Evolutionary conservation across 2,329 filamentous ascomycete species (phyloP).

Genomic region (Aspergillus alliaceus): DNA sequence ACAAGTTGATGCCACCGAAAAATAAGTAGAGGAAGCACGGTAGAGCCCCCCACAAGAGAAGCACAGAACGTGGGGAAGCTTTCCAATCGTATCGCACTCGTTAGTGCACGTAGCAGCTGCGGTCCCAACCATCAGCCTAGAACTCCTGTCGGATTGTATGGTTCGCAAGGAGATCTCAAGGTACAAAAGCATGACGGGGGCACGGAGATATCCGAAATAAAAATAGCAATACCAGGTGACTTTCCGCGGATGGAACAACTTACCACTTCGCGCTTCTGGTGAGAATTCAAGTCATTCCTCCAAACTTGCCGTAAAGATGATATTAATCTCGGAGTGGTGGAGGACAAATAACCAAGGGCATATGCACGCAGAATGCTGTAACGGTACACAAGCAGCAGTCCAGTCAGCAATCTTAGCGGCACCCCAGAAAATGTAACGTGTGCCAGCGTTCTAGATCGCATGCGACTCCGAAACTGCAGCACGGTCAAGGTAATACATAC

Average conservation of each 20-base stretch:
- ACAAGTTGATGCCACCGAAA: conserved; percentile 27
- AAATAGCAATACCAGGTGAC: background rate
- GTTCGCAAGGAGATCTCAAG: background rate
- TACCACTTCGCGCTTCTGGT: conserved; percentile 40
- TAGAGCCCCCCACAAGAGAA: conserved; percentile 53
- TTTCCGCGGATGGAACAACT: conserved; percentile 13
- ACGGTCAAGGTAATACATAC: conserved; percentile 28
- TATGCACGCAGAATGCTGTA: conserved; percentile 47
- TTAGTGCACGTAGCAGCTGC: conserved; percentile 42
- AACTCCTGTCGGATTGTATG: background rate
- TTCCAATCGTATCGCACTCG: conserved; percentile 42
- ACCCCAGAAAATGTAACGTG: conserved; percentile 1
- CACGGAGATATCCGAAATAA: conserved; percentile 6
- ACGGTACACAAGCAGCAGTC: background rate
- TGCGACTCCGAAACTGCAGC: background rate
- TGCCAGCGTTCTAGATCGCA: background rate
- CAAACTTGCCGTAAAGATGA: conserved; percentile 37
- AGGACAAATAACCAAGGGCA: conserved; percentile 49
- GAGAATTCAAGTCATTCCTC: conserved; percentile 30
- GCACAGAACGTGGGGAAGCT: conserved; percentile 56
- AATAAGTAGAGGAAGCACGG: conserved; percentile 41
- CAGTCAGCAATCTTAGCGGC: background rate
- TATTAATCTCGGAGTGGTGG: conserved; percentile 47
- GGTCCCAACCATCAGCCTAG: background rate
- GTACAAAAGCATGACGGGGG: no score